Evolutionary conservation across 257 asterid genomes (phyloP).

Genomic region (Solanum paucissectum): DNA sequence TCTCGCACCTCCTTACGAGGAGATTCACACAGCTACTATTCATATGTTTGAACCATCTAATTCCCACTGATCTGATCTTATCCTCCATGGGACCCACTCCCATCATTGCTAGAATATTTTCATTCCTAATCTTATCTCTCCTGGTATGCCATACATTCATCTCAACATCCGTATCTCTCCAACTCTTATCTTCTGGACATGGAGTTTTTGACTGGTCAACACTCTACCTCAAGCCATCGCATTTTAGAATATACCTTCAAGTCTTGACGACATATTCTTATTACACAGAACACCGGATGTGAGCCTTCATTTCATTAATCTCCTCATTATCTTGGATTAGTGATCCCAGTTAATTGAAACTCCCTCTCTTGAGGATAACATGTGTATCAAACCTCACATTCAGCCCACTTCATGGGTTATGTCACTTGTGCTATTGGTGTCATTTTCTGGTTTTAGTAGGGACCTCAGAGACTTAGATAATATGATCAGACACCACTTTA

Average conservation of each 20-base stretch:
- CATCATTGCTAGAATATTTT: background rate
- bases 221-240: background rate
- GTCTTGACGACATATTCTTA: too few relatives aligned
- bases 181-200: background rate
- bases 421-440: background rate
- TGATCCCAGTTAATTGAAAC: too few relatives aligned
- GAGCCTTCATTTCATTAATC: background rate
- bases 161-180: background rate
- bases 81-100: background rate
- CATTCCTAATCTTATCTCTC: background rate
- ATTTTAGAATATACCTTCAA: too few relatives aligned
- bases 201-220: too few relatives aligned
- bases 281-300: background rate
- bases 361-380: too few relatives aligned
- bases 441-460: background rate
- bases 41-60: too few relatives aligned
- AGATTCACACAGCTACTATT: too few relatives aligned
- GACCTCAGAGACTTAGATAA: background rate
- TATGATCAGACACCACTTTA: background rate
- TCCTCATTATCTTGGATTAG: background rate
- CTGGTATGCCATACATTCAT: background rate
- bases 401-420: background rate
- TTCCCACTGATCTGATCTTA: too few relatives aligned
- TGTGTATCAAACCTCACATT: background rate
- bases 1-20: too few relatives aligned